Base-by-base conservation (phyloP, 139 green algal genomes). In the Mesotaenium endlicherianum region DNA sequence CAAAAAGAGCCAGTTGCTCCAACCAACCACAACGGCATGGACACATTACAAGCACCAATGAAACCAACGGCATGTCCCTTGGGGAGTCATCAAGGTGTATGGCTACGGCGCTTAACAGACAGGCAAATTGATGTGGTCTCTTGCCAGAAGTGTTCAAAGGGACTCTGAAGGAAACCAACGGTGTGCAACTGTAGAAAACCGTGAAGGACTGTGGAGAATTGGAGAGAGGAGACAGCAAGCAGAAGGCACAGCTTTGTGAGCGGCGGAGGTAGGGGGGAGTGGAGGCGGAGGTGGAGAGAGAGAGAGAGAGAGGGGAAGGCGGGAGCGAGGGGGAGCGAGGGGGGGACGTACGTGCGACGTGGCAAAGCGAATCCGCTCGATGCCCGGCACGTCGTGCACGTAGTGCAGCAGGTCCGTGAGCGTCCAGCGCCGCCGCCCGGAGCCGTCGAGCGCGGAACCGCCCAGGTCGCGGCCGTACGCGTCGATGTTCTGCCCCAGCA, bases 401-500 rank as follows among this genome's bases (percentile, higher is more conserved):
- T 95, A 72, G 30, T 89, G 86, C 72, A 98, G 90, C 72, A 98
- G 88, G 92, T 98, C 95, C 40, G 95, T 97, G 90, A 98, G 97
- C 2, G 94, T 98, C 88, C 93, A 94, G 30, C 88, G 90, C n/a
- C 95, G 90, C 36, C 95, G 88, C 0, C 93, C 93, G 31, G 80
- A 89, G 20, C 86, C 84, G n/a, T 89, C 84, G 31, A n/a, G n/a
- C 0, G 80, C 84, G 2, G 72, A 72, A 2, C 84, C 87, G 2
- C 93, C 92, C 77, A 98, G 88, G 88, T 98, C 94, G 0, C 95
- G 90, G 16, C 95, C 95, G 79, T 98, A 99, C 0, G 96, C 95
- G 55, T 99, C 95, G 0, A 99, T 92, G 86, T 99, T 99, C 88
- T 99, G 95, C 2, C 93, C 94, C 75, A 99, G 93, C 71, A 99